Evolutionary conservation across 2,329 filamentous ascomycete species (phyloP), one percentile per base, ranked within the genome.

Genomic region (Zalaria obscura): DNA sequence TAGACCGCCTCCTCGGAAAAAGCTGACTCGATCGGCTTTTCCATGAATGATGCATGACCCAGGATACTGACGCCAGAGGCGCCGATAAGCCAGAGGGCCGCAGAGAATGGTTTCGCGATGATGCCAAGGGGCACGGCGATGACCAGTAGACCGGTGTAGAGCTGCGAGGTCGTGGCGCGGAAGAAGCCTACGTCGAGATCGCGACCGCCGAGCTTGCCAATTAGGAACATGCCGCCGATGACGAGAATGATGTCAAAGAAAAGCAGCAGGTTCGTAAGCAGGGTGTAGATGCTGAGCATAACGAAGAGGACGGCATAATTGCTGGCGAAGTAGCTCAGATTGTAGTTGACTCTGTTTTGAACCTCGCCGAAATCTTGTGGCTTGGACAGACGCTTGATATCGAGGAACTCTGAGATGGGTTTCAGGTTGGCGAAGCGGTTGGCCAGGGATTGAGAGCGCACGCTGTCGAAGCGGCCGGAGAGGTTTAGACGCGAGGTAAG

Each of bases 1-100:
- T 96, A 98, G 83, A 98, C 91, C 88, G 91, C 89, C 89, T 98
- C 91, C 88, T 93, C 91, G 75, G 89, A 95, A 95, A 98, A 98
- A 95, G 88, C 88, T 88, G 93, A 89, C 80, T 96, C 91, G 72
- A 96, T 94, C 45, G 89, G 89, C 76, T 94, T 95, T 64, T 96
- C 89, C 82, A 96, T 80, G 61, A 96, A 78, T 49, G 87, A 75
- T 53, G 91, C 91, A 69, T 98, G 91, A 66, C 91, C 91, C 52
- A 96, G 70, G 52, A 96, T 93, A 61, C 80, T 84, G 61, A 95
- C 86, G 62, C 86, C 88, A 53, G 83, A 89, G 55, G 91, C 91
- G 61, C 91, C 91, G 59, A 96, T 86, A 60, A 98, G 75, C 91
- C 91, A 96, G 55, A 96, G 78, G 54, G 88, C 74, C 40, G 87